Percentiles rank a stretch among this genome's conserved stretches.
These are phyloP conservation scores for Bacidia rubella DNA, from an alignment of 495 filamentous ascomycete genomes.

Conservation along the genomic window DNA sequence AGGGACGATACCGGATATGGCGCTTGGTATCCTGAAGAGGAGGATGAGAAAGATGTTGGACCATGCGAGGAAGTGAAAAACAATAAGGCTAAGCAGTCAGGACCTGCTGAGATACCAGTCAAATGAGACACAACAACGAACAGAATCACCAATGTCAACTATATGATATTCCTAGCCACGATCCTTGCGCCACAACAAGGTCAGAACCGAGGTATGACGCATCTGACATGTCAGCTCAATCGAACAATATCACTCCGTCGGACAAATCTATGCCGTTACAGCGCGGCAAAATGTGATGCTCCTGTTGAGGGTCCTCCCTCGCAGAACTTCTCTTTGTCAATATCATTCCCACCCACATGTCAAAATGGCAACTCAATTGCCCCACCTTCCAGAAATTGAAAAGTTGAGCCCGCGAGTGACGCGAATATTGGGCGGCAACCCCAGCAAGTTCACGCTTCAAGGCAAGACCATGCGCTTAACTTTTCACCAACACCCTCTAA, in stretches of 20 bases:
- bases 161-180: neutral
- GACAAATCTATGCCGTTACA: no score
- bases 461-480: conserved; percentile 19
- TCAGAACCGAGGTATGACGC: neutral
- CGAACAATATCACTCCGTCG: neutral
- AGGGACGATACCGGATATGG: conserved; percentile 43
- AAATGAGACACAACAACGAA: no score
- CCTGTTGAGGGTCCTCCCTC: no score
- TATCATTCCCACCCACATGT: neutral
- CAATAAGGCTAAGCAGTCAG: neutral
- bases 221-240: neutral
- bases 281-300: no score
- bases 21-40: conserved; percentile 10
- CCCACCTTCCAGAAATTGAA: conserved; percentile 48
- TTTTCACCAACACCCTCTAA: conserved; percentile 2
- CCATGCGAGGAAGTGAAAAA: neutral
- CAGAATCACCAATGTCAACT: no score
- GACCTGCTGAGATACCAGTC: neutral
- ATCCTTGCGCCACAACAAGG: neutral
- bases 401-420: conserved; percentile 52
- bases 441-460: conserved; percentile 54
- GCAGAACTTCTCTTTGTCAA: no score
- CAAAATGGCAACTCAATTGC: conserved; percentile 33
- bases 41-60: neutral
- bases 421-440: conserved; percentile 69